Evolutionary conservation across 306 rosid species (phyloP).

Genomic region (Crataegus laevigata): DNA sequence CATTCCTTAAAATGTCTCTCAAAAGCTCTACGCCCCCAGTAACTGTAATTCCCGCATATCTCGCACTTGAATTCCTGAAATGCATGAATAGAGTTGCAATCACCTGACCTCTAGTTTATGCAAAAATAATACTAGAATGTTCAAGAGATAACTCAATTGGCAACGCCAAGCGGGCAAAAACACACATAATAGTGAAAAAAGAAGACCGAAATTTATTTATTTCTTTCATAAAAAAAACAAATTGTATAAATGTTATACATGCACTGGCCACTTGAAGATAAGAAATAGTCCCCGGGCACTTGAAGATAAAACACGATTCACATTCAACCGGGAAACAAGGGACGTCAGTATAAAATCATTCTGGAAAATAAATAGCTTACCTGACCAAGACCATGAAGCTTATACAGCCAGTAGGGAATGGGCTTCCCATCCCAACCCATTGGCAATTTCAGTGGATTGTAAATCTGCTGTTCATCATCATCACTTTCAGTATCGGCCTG

Average conservation of each 20-base stretch:
- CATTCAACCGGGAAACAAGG: background rate
- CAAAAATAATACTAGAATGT: too few relatives aligned
- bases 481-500: constrained; percentile 90
- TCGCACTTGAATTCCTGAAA: constrained; percentile 95
- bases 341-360: background rate
- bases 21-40: constrained; percentile 98
- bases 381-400: constrained; percentile 99
- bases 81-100: constrained; percentile 6
- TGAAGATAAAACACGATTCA: background rate
- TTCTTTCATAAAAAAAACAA: too few relatives aligned
- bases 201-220: background rate
- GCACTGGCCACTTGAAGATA: background rate
- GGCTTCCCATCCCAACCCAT: constrained; percentile 99
- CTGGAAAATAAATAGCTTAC: constrained; percentile 25
- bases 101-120: background rate
- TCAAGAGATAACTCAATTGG: too few relatives aligned
- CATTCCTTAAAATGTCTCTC: constrained; percentile 98
- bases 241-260: too few relatives aligned
- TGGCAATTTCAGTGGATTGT: constrained; percentile 95
- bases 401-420: constrained; percentile 96
- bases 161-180: background rate
- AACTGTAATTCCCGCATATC: constrained; percentile 98
- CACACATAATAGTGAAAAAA: background rate
- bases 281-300: background rate
- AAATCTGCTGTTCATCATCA: constrained; percentile 95